Evolutionary conservation across 257 asterid genomes (phyloP), one percentile per base, ranked within the genome.

Genomic region (Salvia hispanica): DNA sequence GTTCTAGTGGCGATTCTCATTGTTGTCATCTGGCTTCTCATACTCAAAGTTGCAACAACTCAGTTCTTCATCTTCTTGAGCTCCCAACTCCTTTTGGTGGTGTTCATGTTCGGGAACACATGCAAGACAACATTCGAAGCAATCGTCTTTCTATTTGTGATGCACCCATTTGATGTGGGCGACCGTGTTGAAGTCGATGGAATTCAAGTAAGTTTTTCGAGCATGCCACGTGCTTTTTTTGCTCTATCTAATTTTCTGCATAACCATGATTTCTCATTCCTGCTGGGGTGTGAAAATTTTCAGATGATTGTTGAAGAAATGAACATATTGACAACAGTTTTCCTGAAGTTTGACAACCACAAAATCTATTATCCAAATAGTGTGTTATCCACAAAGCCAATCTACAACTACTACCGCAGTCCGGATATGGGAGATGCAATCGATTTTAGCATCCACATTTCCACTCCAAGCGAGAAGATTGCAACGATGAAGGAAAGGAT

Each of bases 281-380:
- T 52, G 16, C 31, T 28, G 37, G 37, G 1, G 0, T 13, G 21
- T 12, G 28, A 14, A 18, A 7, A 6, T 9, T 78, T 66, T 72
- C 90, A 94, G 99, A 88, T 94, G 99, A 75, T 91, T 6, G 99
- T 93, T 2, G 99, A 93, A 76, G 99, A 90, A 81, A 90, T 93
- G 97, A 93, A 93, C 67, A 88, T 91, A 68, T 31, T 94, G 62
- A 82, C 96, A 0, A 94, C 96, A 0, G 86, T 94, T 50, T 84
- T 94, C 61, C 83, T 94, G 52, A 88, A 86, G 73, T 86, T 5
- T 1, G 99, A 91, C 62, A 85, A 84, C 85, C 87, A 80, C 69
- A 94, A 94, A 80, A 77, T 94, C 74, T 80, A 58, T 51, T 91
- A 88, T 58, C 99, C 99, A 0, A 94, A 94, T 74, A 82, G 84